Conservation (phyloP, 495 filamentous ascomycete species). For the Podospora australis region DNA sequence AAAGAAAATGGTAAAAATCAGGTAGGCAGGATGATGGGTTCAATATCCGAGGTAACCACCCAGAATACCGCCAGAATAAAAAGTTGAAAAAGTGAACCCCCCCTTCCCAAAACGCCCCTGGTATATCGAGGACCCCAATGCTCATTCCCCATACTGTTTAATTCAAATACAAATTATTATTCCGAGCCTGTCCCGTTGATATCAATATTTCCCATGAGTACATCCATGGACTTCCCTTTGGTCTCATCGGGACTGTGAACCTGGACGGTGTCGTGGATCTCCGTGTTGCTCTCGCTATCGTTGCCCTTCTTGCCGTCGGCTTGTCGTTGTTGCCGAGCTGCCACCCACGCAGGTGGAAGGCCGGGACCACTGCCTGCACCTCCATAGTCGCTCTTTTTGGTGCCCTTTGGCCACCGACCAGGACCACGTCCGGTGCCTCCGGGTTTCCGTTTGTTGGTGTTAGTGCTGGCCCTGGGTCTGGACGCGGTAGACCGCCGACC, state of each 20-base stretch:
- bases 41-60: too few species aligned
- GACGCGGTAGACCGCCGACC: constrained; percentile 20
- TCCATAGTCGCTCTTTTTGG: constrained; percentile 51
- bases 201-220: constrained; percentile 17
- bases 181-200: too few species aligned
- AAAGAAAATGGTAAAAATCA: too few species aligned
- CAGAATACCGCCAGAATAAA: too few species aligned
- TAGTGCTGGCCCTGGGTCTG: constrained; percentile 24
- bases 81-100: too few species aligned
- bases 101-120: too few species aligned
- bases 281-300: constrained; percentile 18
- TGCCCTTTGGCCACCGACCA: constrained; percentile 49
- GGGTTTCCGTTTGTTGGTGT: constrained; percentile 36
- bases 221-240: constrained; percentile 11
- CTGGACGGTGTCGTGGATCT: constrained; percentile 33
- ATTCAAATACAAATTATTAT: too few species aligned
- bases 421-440: constrained; percentile 48
- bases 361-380: constrained; percentile 51
- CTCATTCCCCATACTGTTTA: too few species aligned
- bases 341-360: constrained; percentile 43
- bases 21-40: too few species aligned
- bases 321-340: constrained; percentile 21
- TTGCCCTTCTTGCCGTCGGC: neutral
- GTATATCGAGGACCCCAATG: too few species aligned
- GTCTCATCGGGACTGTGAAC: constrained; percentile 19